phyloP scores from a whole-genome alignment of 352 stramenopile genomes.

The Globisporangium alternatum region DNA sequence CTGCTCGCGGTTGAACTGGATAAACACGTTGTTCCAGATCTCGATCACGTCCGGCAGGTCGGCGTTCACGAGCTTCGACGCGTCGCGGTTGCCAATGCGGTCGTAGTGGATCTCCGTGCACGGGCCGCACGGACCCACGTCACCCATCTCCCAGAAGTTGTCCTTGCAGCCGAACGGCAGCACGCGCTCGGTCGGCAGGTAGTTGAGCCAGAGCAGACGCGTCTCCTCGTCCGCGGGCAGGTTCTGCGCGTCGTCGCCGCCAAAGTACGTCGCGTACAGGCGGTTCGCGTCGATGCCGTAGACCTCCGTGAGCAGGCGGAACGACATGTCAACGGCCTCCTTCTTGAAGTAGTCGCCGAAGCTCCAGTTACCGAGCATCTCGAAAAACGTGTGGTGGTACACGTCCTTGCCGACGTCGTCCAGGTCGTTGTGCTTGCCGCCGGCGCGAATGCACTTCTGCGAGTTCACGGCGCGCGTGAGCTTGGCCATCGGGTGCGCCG shows the following conservation, averaged over 20 bases:
- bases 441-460: conserved; percentile 99
- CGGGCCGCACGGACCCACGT: conserved; percentile 97
- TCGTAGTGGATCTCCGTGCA: conserved; percentile 99
- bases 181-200: conserved; percentile 86
- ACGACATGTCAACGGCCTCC: conserved; percentile 96
- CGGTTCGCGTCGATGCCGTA: conserved; percentile 92
- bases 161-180: conserved; percentile 95
- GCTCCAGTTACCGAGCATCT: conserved; percentile 99
- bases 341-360: conserved; percentile 99
- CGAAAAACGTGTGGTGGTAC: conserved; percentile 99
- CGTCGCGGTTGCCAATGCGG: conserved; percentile 94
- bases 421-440: conserved; percentile 99
- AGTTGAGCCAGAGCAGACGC: conserved; percentile 85
- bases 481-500: conserved; percentile 88
- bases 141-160: conserved; percentile 99
- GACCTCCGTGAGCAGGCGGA: conserved; percentile 95
- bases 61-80: conserved; percentile 93
- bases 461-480: conserved; percentile 94
- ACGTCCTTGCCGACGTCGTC: conserved; percentile 99
- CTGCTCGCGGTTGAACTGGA: conserved; percentile 97
- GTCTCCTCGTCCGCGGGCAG: conserved; percentile 92
- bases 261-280: conserved; percentile 99
- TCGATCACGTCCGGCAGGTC: conserved; percentile 98
- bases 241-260: conserved; percentile 88
- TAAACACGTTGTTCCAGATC: conserved; percentile 99